Conservation (phyloP, 1,139 yeast genomes). For the Suhomyces choctaworum region DNA sequence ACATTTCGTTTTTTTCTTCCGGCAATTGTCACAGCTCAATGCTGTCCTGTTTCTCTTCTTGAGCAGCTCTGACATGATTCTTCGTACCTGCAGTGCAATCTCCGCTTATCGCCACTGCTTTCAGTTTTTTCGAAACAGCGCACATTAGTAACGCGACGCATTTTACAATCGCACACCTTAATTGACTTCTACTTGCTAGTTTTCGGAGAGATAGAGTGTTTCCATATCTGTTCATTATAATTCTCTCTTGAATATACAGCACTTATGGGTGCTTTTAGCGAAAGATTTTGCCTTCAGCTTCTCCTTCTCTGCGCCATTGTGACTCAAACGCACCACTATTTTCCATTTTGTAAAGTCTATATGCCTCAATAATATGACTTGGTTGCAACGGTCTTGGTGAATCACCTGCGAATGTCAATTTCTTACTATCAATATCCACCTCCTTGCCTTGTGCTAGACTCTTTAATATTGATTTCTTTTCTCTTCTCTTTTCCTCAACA, state of each 20-base stretch:
- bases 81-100: too few relatives aligned
- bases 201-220: too few relatives aligned
- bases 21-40: slow-evolving; percentile 24
- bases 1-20: slow-evolving; percentile 18
- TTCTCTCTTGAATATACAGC: too few relatives aligned
- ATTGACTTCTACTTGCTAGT: too few relatives aligned
- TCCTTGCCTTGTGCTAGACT: slow-evolving; percentile 33
- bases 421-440: slow-evolving; percentile 30
- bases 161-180: too few relatives aligned
- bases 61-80: slow-evolving; percentile 10
- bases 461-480: slow-evolving; percentile 30
- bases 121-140: too few relatives aligned
- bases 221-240: too few relatives aligned
- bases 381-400: slow-evolving; percentile 67
- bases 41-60: slow-evolving; percentile 23
- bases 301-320: slow-evolving; percentile 74
- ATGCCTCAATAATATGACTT: slow-evolving; percentile 85
- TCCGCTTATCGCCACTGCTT: not conserved
- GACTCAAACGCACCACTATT: slow-evolving; percentile 64
- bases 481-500: slow-evolving; percentile 38
- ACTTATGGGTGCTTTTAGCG: too few relatives aligned
- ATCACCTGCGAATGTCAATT: slow-evolving; percentile 43
- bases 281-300: slow-evolving; percentile 66
- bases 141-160: too few relatives aligned
- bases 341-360: slow-evolving; percentile 71